Evolutionary conservation across 306 rosid genomes (phyloP).

Genomic region (Malus sieversii): DNA sequence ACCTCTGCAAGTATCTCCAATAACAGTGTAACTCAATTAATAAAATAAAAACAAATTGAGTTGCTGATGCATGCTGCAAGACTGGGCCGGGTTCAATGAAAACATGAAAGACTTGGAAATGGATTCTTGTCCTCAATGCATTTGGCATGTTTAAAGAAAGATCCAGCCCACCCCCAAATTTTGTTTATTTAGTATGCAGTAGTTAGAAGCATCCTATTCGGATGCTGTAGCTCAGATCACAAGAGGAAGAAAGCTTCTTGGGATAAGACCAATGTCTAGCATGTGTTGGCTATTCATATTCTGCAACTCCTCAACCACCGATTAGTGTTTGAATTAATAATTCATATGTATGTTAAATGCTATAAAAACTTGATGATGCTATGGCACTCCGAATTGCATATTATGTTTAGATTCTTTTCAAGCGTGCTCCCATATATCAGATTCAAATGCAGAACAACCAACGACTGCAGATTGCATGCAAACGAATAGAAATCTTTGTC

Average conservation of each 20-base stretch:
- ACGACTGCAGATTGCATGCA: neutral
- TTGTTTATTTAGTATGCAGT: neutral
- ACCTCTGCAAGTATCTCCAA: neutral
- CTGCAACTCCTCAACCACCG: neutral
- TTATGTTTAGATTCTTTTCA: neutral
- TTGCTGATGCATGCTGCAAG: neutral
- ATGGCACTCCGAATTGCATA: neutral
- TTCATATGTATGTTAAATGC: neutral
- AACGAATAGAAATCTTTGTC: neutral
- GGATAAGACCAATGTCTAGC: slow-evolving; percentile 7
- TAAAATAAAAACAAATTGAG: neutral
- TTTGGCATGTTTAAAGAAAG: neutral
- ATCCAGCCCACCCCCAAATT: neutral
- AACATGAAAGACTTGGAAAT: neutral
- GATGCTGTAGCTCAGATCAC: neutral
- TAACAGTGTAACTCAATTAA: neutral
- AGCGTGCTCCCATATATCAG: neutral
- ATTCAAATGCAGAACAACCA: neutral
- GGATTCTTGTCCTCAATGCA: neutral
- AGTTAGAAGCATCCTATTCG: neutral
- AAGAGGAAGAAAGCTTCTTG: neutral
- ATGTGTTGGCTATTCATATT: slow-evolving; percentile 7
- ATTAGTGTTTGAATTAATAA: neutral
- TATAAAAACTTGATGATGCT: neutral
- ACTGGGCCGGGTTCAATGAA: neutral